phyloP scores from a whole-genome alignment of 768 basidiomycete genomes.

The Nidularia sp. region DNA sequence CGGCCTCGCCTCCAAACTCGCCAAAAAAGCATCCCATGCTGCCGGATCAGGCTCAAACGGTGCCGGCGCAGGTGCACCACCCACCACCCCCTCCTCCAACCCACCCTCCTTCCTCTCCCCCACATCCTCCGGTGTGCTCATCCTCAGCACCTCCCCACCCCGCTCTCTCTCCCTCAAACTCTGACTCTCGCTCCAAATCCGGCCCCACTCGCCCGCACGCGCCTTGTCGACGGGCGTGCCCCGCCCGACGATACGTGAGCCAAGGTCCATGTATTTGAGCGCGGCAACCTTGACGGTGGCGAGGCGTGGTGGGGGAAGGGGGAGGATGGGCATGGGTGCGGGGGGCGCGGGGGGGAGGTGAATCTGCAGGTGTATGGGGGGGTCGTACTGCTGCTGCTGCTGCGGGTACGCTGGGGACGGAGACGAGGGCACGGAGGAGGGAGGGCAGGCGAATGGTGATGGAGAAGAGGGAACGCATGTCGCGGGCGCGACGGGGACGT shows the following conservation, averaged over 20 bases:
- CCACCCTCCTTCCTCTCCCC: background rate
- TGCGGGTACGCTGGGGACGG: background rate
- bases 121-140: background rate
- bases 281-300: conserved; percentile 22
- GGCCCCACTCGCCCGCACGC: conserved; percentile 22
- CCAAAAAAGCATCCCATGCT: too few species aligned
- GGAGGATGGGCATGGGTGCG: conserved; percentile 18
- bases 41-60: too few species aligned
- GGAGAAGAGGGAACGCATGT: background rate
- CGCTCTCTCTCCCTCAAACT: background rate
- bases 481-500: conserved; percentile 6
- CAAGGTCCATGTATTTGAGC: conserved; percentile 20
- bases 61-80: too few species aligned
- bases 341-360: conserved; percentile 11
- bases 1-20: too few species aligned
- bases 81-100: too few species aligned
- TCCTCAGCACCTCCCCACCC: background rate
- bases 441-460: background rate
- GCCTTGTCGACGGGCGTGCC: conserved; percentile 28
- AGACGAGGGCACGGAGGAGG: too few species aligned
- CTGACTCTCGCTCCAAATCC: conserved; percentile 5
- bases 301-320: conserved; percentile 29
- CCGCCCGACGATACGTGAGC: conserved; percentile 20
- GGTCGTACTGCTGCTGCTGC: conserved; percentile 7
- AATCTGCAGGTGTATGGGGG: background rate